Evolutionary conservation across 176 grass and related monocot species (phyloP), one percentile per base, ranked within the genome.

Genomic region (Raddia distichophylla): DNA sequence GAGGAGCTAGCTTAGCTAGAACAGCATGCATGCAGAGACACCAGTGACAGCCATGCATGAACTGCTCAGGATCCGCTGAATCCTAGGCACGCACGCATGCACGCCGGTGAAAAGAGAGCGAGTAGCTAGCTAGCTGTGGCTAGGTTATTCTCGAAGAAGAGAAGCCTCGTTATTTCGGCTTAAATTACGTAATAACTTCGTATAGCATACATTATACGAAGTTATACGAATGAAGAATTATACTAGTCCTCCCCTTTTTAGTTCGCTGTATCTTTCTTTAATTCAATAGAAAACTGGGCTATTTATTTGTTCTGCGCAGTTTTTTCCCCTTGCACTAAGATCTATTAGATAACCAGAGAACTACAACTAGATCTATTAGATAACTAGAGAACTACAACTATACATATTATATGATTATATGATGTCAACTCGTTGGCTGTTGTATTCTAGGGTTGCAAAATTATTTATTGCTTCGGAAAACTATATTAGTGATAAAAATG

Each of bases 381-480:
- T 57, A 72, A 52, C 46, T 69, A 48, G 10, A 46, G 19, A 51
- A 47, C 54, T 49, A 35, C 20, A 67, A 65, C n/a, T 20, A 42
- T 60, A 77, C 69, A 50, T 77, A 59, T 69, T 58, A 27, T 60
- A 77, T 51, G 0, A 18, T 34, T 40, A 27, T 27, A 27, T 27
- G 27, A 27, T 27, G 60, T 34, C 1, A 4, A 33, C 66, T 83
- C 62, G n/a, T 75, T 6, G n/a, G 50, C 42, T 79, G 46, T 63
- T 10, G 32, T 63, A n/a, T 5, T 54, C 10, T 66, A 56, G n/a
- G 37, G 13, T 78, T 5, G 33, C 14, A 16, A 53, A 60, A 34
- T 47, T 46, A 76, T 71, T 49, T 48, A 69, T 69, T 22, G n/a
- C n/a, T 60, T 35, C 50, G 16, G 44, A 80, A 48, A 64, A 50